Conservation (phyloP, 2,329 filamentous ascomycete genomes). For the Colletotrichum orbiculare region DNA sequence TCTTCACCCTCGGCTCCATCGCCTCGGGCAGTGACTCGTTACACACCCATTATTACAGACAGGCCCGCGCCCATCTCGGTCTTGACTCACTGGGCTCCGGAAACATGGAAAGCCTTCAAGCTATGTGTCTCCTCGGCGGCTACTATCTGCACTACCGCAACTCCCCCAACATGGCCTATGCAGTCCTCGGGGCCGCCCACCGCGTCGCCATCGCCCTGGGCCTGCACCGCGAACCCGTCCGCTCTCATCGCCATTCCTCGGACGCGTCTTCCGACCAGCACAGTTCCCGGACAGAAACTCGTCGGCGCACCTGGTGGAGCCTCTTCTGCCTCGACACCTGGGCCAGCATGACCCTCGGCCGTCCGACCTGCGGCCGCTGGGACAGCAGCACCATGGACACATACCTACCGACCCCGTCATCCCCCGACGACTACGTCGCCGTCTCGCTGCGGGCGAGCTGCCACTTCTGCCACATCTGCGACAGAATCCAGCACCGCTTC, state of each 20-base stretch:
- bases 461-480: conserved; percentile 45
- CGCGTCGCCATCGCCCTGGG: conserved; percentile 39
- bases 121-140: conserved; percentile 39
- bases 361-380: conserved; percentile 47
- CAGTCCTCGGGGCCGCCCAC: conserved; percentile 37
- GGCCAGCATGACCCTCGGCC: conserved; percentile 54
- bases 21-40: conserved; percentile 65
- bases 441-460: conserved; percentile 42
- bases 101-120: conserved; percentile 39
- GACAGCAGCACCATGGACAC: conserved; percentile 47
- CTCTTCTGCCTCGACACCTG: conserved; percentile 55
- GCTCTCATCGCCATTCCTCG: conserved; percentile 6
- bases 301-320: conserved; percentile 56
- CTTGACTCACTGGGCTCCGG: conserved; percentile 65
- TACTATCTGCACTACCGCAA: conserved; percentile 41
- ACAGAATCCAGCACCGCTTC: conserved; percentile 45
- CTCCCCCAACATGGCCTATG: conserved; percentile 40
- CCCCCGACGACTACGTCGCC: conserved; percentile 41
- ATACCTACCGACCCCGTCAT: conserved; percentile 38
- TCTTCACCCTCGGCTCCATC: conserved; percentile 71
- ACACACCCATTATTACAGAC: conserved; percentile 67
- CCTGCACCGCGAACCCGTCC: conserved; percentile 35
- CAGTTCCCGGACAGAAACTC: conserved; percentile 42
- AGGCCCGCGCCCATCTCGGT: conserved; percentile 63
- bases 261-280: not conserved